Conservation (phyloP, 345 rosid species). For the Ricinus communis region DNA sequence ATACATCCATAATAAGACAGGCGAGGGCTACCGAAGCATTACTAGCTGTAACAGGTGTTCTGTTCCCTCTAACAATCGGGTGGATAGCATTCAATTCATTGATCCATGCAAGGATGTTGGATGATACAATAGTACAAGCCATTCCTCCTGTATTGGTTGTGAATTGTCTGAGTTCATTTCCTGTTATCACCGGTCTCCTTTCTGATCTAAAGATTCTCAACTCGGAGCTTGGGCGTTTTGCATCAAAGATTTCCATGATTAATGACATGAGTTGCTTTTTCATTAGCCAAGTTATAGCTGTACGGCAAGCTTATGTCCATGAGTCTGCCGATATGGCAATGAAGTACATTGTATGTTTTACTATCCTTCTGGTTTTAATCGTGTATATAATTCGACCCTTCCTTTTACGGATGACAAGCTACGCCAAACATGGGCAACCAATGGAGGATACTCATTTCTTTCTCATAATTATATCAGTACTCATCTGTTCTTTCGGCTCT, state of each 20-base stretch:
- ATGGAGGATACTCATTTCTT: slow-evolving; percentile 30
- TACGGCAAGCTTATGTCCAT: background rate
- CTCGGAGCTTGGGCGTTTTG: slow-evolving; percentile 40
- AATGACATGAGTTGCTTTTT: slow-evolving; percentile 13
- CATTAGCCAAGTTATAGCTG: background rate
- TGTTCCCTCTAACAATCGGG: background rate
- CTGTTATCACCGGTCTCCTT: slow-evolving; percentile 30
- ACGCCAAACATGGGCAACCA: slow-evolving; percentile 22
- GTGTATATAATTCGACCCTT: slow-evolving; percentile 22
- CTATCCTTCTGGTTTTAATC: slow-evolving; percentile 4
- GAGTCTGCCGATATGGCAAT: slow-evolving; percentile 1
- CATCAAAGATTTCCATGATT: slow-evolving; percentile 27
- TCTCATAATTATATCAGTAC: slow-evolving; percentile 10
- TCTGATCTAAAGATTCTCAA: slow-evolving; percentile 35
- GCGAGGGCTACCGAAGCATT: background rate
- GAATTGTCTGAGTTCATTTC: slow-evolving; percentile 33
- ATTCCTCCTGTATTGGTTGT: background rate
- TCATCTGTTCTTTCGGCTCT: slow-evolving; percentile 24
- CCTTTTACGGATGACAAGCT: slow-evolving; percentile 24
- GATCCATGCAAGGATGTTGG: slow-evolving; percentile 5
- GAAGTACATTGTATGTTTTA: slow-evolving; percentile 9
- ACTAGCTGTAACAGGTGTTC: background rate
- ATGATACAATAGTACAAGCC: background rate
- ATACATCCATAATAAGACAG: slow-evolving; percentile 1
- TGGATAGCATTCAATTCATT: slow-evolving; percentile 1